Evolutionary conservation across 2,329 filamentous ascomycete species (phyloP).

Genomic region (Orbilia ellipsospora): DNA sequence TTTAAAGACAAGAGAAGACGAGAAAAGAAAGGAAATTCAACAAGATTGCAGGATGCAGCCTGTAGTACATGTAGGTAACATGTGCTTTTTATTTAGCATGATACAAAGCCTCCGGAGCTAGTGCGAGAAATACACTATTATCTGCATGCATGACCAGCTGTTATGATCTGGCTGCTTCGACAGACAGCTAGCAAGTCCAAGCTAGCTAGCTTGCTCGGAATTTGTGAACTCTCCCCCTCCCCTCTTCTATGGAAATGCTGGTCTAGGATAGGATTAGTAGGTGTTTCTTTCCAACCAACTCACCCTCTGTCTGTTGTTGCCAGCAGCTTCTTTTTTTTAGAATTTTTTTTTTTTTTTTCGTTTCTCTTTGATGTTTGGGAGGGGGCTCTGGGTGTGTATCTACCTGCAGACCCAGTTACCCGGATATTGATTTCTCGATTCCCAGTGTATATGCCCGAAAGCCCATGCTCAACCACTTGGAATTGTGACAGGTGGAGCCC

Average conservation of each 20-base stretch:
- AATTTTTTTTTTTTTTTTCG: no score
- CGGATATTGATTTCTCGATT: no score
- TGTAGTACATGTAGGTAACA: constrained; percentile 8
- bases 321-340: no score
- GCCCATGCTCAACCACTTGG: no score
- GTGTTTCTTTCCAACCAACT: constrained; percentile 27
- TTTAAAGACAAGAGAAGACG: no score
- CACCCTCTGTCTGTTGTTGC: neutral
- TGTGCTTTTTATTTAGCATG: neutral
- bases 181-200: constrained; percentile 23
- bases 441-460: neutral
- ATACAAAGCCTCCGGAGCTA: no score
- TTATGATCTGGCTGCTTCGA: constrained; percentile 16
- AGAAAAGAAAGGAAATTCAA: neutral
- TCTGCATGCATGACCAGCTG: constrained; percentile 39
- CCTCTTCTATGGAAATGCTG: constrained; percentile 8
- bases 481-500: no score
- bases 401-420: no score
- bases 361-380: no score
- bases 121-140: constrained; percentile 36
- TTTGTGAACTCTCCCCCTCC: constrained; percentile 1
- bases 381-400: no score
- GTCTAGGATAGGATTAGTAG: constrained; percentile 49
- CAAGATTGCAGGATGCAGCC: constrained; percentile 47
- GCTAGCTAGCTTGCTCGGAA: no score